These are phyloP conservation scores for Penicillium waksmanii DNA, from an alignment of 495 filamentous ascomycete species.

Conservation along the genomic window DNA sequence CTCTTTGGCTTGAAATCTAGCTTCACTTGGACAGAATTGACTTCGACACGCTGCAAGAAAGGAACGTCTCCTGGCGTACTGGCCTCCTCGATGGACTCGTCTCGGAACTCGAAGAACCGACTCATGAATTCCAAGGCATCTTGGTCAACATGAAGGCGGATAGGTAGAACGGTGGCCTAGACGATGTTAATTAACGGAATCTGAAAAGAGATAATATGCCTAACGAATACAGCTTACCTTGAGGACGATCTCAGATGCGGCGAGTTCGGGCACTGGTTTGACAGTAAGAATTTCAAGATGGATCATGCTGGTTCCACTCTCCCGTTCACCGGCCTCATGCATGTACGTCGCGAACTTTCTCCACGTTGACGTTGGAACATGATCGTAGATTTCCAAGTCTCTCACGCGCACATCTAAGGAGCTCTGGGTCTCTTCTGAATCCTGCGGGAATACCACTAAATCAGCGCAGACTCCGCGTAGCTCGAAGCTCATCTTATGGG, in stretches of 20 bases:
- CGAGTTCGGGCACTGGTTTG: slow-evolving; percentile 77
- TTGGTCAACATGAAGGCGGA: slow-evolving; percentile 95
- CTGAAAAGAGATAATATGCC: background rate
- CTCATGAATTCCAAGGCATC: slow-evolving; percentile 97
- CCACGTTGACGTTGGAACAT: slow-evolving; percentile 95
- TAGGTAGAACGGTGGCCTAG: slow-evolving; percentile 77
- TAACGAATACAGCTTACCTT: slow-evolving; percentile 53
- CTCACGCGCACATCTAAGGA: slow-evolving; percentile 81
- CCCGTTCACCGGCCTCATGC: slow-evolving; percentile 79
- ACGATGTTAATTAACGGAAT: slow-evolving; percentile 9
- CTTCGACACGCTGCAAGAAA: slow-evolving; percentile 88
- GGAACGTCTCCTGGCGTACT: slow-evolving; percentile 68
- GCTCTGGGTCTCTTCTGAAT: slow-evolving; percentile 77
- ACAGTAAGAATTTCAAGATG: slow-evolving; percentile 88
- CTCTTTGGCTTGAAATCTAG: slow-evolving; percentile 98
- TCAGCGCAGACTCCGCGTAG: slow-evolving; percentile 85
- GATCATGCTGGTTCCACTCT: slow-evolving; percentile 84
- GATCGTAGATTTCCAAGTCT: slow-evolving; percentile 90
- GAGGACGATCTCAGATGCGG: slow-evolving; percentile 87
- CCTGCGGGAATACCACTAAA: slow-evolving; percentile 79
- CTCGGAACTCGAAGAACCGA: slow-evolving; percentile 96
- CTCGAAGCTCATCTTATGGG: slow-evolving; percentile 95
- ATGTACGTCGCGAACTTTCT: slow-evolving; percentile 96
- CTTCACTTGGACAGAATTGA: slow-evolving; percentile 78
- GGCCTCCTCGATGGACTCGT: slow-evolving; percentile 63